Conservation (phyloP, 805 yeast species). For the Candida tibetensis region DNA sequence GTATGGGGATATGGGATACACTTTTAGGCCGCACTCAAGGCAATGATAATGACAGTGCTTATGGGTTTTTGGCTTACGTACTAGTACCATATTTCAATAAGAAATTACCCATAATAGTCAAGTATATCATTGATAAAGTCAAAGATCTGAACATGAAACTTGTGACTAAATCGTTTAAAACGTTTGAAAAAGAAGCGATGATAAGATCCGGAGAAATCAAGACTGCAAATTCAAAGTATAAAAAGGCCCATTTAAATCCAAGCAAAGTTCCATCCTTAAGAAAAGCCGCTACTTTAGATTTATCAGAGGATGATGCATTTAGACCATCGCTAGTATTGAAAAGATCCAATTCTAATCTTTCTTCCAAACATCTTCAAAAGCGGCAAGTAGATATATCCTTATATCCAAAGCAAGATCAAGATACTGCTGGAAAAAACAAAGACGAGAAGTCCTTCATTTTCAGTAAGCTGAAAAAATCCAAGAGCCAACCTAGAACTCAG, state of each 20-base stretch:
- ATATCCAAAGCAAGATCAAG: slow-evolving; percentile 1
- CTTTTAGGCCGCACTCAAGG: slow-evolving; percentile 32
- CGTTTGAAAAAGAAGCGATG: slow-evolving; percentile 7
- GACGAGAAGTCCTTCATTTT: slow-evolving; percentile 23
- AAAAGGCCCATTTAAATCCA: slow-evolving; percentile 10
- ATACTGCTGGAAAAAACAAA: not conserved
- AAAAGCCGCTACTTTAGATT: slow-evolving; percentile 17
- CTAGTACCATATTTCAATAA: slow-evolving; percentile 53
- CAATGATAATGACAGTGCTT: slow-evolving; percentile 35
- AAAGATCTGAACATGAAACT: slow-evolving; percentile 45
- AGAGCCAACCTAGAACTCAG: slow-evolving; percentile 4
- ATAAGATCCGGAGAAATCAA: too few relatives aligned
- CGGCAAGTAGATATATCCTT: slow-evolving; percentile 41
- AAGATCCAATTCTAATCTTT: slow-evolving; percentile 39
- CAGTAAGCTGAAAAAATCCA: slow-evolving; percentile 24
- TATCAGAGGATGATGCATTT: slow-evolving; percentile 18
- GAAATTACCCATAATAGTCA: slow-evolving; percentile 46
- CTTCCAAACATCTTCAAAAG: slow-evolving; percentile 35
- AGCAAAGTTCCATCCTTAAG: slow-evolving; percentile 13
- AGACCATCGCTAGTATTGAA: slow-evolving; percentile 35
- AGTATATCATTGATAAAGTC: slow-evolving; percentile 44
- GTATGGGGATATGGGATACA: slow-evolving; percentile 53
- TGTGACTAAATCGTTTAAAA: slow-evolving; percentile 9
- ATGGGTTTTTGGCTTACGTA: slow-evolving; percentile 51
- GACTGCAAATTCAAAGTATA: slow-evolving; percentile 11